Percentiles rank a stretch among this genome's conserved stretches.
phyloP scores from a whole-genome alignment of 164 flowering plant species.

The Vitis riparia region DNA sequence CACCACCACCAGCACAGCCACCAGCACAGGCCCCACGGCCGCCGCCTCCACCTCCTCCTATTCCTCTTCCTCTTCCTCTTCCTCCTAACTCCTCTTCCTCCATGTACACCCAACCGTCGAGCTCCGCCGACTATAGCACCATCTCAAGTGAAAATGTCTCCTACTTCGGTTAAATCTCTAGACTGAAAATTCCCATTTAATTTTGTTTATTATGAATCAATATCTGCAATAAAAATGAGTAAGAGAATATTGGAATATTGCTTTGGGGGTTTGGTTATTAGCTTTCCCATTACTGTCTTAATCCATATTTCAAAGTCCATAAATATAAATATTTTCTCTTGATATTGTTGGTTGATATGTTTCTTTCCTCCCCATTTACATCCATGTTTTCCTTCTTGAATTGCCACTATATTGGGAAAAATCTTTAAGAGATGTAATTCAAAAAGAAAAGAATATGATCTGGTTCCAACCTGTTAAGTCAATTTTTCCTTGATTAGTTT shows the following conservation, averaged over 20 bases:
- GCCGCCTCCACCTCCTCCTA: conserved; percentile 30
- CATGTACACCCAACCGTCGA: conserved; percentile 41
- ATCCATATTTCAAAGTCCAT: neutral
- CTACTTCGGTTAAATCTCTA: conserved; percentile 48
- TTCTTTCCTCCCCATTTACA: neutral
- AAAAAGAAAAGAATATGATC: neutral
- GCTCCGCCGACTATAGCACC: conserved; percentile 44
- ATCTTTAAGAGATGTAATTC: too few species aligned
- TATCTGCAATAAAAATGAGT: conserved; percentile 6
- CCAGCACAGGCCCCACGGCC: conserved; percentile 23
- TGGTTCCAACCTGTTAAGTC: neutral
- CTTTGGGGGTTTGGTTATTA: neutral
- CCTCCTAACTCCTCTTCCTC: conserved; percentile 44
- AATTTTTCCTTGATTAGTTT: neutral
- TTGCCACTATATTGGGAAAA: neutral
- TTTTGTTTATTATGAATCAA: conserved; percentile 7
- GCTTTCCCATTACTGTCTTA: neutral
- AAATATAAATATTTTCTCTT: neutral
- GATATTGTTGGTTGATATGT: conserved; percentile 8
- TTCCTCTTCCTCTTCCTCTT: conserved; percentile 20
- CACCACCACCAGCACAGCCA: conserved; percentile 28
- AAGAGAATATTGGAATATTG: neutral
- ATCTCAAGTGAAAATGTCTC: conserved; percentile 59
- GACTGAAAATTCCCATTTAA: conserved; percentile 5
- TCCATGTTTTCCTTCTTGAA: conserved; percentile 1